These are phyloP conservation scores for Colletotrichum tropicicola DNA, from an alignment of 2,329 filamentous ascomycete species.

Conservation along the genomic window DNA sequence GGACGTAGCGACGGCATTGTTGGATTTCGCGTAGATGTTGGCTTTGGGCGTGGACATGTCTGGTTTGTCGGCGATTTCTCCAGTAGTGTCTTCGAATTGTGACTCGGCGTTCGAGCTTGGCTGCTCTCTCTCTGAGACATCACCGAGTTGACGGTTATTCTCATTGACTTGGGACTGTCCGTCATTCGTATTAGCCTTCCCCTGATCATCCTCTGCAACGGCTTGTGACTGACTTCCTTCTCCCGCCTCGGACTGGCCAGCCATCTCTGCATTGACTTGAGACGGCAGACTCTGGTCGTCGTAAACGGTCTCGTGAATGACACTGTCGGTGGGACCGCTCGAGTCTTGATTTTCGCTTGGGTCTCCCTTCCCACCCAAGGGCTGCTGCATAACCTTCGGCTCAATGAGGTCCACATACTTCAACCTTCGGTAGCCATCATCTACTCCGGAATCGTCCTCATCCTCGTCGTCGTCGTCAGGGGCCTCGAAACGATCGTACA, in stretches of 20 bases:
- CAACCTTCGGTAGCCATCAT: constrained; percentile 70
- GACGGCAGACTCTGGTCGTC: constrained; percentile 1
- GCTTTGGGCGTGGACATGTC: neutral
- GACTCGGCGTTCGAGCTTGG: neutral
- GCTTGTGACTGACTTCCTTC: constrained; percentile 39
- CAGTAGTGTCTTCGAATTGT: neutral
- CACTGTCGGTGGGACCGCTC: constrained; percentile 31
- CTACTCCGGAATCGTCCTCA: constrained; percentile 59
- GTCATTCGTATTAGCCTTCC: constrained; percentile 21
- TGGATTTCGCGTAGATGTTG: neutral
- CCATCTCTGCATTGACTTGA: constrained; percentile 6
- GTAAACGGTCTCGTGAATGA: constrained; percentile 34
- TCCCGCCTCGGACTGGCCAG: constrained; percentile 32
- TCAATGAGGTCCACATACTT: constrained; percentile 72
- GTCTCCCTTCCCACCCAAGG: constrained; percentile 34
- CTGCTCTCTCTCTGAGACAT: neutral
- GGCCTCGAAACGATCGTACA: constrained; percentile 83
- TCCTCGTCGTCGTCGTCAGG: constrained; percentile 70
- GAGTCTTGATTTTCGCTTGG: constrained; percentile 34
- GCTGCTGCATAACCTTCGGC: constrained; percentile 67
- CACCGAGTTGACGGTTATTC: neutral
- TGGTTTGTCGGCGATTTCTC: neutral
- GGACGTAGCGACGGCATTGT: neutral
- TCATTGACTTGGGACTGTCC: constrained; percentile 3
- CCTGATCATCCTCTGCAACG: constrained; percentile 31